Evolutionary conservation across 2,329 filamentous ascomycete genomes (phyloP).

Genomic region (Pseudodiploospora longispora): DNA sequence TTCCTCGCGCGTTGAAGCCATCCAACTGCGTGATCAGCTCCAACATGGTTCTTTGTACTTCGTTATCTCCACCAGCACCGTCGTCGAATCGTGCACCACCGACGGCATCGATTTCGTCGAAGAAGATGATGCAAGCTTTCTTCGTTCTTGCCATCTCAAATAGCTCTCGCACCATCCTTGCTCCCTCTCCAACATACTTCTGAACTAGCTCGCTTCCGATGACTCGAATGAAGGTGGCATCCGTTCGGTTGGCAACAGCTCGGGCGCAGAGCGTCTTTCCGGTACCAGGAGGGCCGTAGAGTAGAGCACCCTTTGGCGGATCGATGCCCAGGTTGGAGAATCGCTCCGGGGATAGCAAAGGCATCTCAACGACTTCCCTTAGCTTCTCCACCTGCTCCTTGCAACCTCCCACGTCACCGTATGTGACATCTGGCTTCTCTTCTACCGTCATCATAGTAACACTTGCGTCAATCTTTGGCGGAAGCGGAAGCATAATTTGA

Average conservation of each 20-base stretch:
- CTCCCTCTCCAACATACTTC: conserved; percentile 97
- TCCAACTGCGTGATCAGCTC: conserved; percentile 95
- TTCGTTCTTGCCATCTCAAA: conserved; percentile 99
- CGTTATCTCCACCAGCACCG: conserved; percentile 92
- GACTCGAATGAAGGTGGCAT: conserved; percentile 96
- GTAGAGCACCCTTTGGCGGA: conserved; percentile 90
- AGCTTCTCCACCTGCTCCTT: conserved; percentile 99
- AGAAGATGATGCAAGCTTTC: conserved; percentile 99
- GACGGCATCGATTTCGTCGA: conserved; percentile 91
- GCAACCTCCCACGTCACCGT: conserved; percentile 96
- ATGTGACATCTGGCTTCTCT: conserved; percentile 98
- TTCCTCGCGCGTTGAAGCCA: conserved; percentile 91
- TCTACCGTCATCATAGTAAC: conserved; percentile 99
- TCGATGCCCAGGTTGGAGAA: conserved; percentile 99
- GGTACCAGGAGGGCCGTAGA: conserved; percentile 96
- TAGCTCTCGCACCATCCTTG: conserved; percentile 94
- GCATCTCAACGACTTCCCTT: conserved; percentile 97
- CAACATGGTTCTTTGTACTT: conserved; percentile 96
- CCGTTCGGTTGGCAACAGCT: conserved; percentile 95
- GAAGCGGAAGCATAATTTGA: conserved; percentile 91
- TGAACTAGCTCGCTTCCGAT: conserved; percentile 97
- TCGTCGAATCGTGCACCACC: conserved; percentile 95
- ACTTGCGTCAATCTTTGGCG: conserved; percentile 96
- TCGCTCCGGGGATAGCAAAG: conserved; percentile 86
- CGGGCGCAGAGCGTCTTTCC: conserved; percentile 97